Base-by-base conservation (phyloP, 2,329 filamentous ascomycete genomes). In the Exophiala xenobiotica region DNA sequence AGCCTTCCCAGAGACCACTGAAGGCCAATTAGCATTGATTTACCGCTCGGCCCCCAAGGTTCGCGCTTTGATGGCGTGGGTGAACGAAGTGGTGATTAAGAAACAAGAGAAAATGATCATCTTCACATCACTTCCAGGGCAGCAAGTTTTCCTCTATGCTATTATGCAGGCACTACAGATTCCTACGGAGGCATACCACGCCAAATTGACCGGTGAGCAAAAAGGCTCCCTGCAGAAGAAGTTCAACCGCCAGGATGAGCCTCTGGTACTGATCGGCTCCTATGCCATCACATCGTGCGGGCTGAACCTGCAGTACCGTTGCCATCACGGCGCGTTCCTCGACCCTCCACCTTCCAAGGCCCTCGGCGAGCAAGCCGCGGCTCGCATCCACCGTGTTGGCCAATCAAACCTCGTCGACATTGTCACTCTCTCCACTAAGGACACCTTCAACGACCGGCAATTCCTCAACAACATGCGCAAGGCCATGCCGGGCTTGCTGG, bases 351-450 rank as follows among this genome's bases (percentile, higher is more conserved):
- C 39, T n/a, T 42, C 24, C 5, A 27, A 24, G 9, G 90, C 91
- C 0, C 81, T 97, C 8, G 92, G 96, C 68, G 78, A 96, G 5
- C 92, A 97, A 68, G 91, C 91, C 9, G 95, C 96, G 63, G 90
- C 91, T 1, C 86, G 92, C 48, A 90, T 97, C 1, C 90, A 97
- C 66, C 83, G 92, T 27, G 96, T 97, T 57, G 92, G 92, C 0
- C 92, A 97, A 16, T 3, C 4, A 6, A 12, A 23, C 8, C 23
- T 20, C 4, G 39, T 26, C 5, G 19, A 42, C 4, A 8, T 24
- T n/a, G 18, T 42, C 8, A 24, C 39, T 5, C 24, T 42, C 39
- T 24, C 19, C 12, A 42, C 39, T 6, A 42, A 42, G 19, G 14
- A 20, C 5, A 24, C 39, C 1, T 24, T 42, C 24, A 42, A 42